phyloP scores from a whole-genome alignment of 2,329 filamentous ascomycete species.

The Pseudomassariella vexata region DNA sequence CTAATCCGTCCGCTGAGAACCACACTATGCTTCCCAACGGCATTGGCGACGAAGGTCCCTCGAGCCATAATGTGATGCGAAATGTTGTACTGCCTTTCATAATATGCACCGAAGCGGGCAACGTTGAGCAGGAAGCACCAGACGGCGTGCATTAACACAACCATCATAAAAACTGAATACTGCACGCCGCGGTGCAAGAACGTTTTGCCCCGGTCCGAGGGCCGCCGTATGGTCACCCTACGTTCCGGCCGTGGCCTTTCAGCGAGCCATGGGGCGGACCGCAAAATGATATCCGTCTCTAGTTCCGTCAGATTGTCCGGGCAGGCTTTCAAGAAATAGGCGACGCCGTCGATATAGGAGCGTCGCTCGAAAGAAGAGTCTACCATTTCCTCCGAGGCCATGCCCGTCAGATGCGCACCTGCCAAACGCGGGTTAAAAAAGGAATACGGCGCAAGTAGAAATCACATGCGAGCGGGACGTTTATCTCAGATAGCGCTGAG shows the following conservation, averaged over 20 bases:
- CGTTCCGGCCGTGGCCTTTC: slow-evolving; percentile 1
- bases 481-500: not conserved
- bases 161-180: slow-evolving; percentile 48
- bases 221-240: slow-evolving; percentile 5
- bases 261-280: slow-evolving; percentile 8
- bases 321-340: slow-evolving; percentile 8
- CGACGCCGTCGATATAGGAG: slow-evolving; percentile 10
- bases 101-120: slow-evolving; percentile 47
- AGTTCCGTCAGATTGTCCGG: slow-evolving; percentile 6
- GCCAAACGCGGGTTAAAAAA: too few species aligned
- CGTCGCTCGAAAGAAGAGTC: slow-evolving; percentile 8
- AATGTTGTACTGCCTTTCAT: slow-evolving; percentile 62
- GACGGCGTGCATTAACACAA: slow-evolving; percentile 53
- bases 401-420: slow-evolving; percentile 8
- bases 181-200: slow-evolving; percentile 55
- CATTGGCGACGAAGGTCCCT: slow-evolving; percentile 46
- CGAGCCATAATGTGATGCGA: slow-evolving; percentile 50
- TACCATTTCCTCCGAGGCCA: slow-evolving; percentile 6
- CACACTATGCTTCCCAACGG: slow-evolving; percentile 44
- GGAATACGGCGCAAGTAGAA: too few species aligned
- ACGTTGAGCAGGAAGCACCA: slow-evolving; percentile 52
- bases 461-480: too few species aligned
- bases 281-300: slow-evolving; percentile 8
- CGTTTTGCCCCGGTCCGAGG: slow-evolving; percentile 28
- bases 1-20: slow-evolving; percentile 48